Conservation (phyloP, 2,329 filamentous ascomycete genomes). For the Diaporthe sp. region DNA sequence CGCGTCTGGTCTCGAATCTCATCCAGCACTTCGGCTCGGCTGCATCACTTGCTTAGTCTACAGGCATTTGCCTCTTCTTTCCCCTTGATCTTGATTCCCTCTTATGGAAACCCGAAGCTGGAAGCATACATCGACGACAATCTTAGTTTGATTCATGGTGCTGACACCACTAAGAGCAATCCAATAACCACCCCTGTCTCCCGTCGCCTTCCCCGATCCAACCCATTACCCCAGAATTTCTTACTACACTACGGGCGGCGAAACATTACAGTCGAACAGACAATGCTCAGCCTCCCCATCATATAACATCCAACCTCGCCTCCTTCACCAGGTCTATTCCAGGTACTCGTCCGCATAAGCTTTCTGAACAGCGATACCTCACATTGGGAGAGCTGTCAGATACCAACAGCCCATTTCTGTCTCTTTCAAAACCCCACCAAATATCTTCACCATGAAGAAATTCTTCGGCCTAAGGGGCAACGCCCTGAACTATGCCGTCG, state of each 20-base stretch:
- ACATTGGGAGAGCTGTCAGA: neutral
- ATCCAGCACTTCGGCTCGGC: constrained; percentile 11
- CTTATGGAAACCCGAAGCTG: constrained; percentile 20
- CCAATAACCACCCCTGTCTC: neutral
- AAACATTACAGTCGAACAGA: neutral
- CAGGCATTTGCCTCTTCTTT: constrained; percentile 5
- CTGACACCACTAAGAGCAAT: neutral
- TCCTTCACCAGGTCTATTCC: neutral
- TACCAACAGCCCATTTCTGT: neutral
- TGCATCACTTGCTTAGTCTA: constrained; percentile 1
- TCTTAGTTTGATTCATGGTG: constrained; percentile 12
- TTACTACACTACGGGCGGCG: neutral
- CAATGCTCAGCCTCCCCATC: constrained; percentile 9
- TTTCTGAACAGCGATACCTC: neutral
- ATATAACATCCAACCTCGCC: constrained; percentile 11
- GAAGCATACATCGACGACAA: neutral
- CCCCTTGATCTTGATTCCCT: neutral
- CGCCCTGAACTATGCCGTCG: constrained; percentile 76
- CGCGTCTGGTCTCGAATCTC: neutral
- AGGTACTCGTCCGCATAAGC: neutral
- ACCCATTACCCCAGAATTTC: neutral
- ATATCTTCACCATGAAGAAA: constrained; percentile 44
- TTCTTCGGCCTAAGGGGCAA: constrained; percentile 77
- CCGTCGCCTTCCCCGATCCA: constrained; percentile 1
- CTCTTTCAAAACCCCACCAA: neutral